These are phyloP conservation scores for Cyathus striatus DNA, from an alignment of 768 basidiomycete genomes.

Conservation along the genomic window DNA sequence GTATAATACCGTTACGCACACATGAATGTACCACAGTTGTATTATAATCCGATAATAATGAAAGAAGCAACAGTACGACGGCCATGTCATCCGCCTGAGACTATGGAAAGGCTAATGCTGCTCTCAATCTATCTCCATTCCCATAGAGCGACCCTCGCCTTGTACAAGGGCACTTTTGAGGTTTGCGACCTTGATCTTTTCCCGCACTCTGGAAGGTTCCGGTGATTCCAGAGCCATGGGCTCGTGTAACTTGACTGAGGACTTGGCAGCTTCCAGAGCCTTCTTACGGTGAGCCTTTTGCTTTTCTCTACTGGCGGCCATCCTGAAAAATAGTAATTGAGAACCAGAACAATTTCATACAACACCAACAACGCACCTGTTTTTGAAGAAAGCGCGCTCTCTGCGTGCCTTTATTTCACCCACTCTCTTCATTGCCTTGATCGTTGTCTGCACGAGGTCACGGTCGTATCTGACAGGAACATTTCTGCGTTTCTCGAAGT, in stretches of 20 bases:
- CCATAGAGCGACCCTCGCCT: constrained; percentile 86
- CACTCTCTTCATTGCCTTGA: constrained; percentile 95
- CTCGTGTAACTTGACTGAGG: constrained; percentile 61
- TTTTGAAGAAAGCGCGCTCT: constrained; percentile 96
- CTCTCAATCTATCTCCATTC: constrained; percentile 77
- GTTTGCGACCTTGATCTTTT: constrained; percentile 77
- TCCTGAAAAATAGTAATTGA: constrained; percentile 40
- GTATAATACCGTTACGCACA: constrained; percentile 3
- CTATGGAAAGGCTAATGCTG: neutral
- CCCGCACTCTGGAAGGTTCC: constrained; percentile 47
- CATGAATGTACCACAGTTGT: constrained; percentile 1
- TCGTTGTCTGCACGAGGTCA: constrained; percentile 85
- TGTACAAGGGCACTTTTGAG: constrained; percentile 69
- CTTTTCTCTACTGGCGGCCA: constrained; percentile 80
- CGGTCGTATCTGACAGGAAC: constrained; percentile 96
- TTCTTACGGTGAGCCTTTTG: constrained; percentile 70
- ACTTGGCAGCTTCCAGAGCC: constrained; percentile 48
- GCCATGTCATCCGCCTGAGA: no score
- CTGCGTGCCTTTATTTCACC: constrained; percentile 87
- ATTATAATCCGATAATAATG: constrained; percentile 5
- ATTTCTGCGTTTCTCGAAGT: constrained; percentile 98
- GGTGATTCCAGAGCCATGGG: constrained; percentile 44
- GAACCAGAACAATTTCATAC: neutral
- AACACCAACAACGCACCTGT: constrained; percentile 44
- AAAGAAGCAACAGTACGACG: neutral